Base-by-base conservation (phyloP, 2,329 filamentous ascomycete species). In the Cordyceps farinosa region DNA sequence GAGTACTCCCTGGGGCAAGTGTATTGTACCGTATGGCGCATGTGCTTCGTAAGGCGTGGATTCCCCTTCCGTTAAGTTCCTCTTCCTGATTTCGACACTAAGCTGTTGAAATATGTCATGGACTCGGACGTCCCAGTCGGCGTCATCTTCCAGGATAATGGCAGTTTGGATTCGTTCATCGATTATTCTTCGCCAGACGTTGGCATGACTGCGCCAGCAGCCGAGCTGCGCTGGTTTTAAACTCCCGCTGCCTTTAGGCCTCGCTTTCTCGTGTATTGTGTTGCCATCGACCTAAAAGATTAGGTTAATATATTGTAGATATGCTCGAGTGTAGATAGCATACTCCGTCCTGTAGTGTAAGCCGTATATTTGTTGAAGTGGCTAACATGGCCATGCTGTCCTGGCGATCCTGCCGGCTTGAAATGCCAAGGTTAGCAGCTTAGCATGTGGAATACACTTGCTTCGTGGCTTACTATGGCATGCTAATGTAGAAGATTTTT, bases 121-220 rank as follows among this genome's bases (percentile, higher is more conserved):
- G 6, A 56, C 17, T 45, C 29, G 13, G 15, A 56, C 40, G n/a
- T 56, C 53, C 53, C 53, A 56, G 29, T 56, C 53, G 22, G 29
- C 53, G 9, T 56, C 53, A 27, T 56, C 53, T 13, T 56, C 53
- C 8, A 47, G 17, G 5, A 54, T 54, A 9, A 54, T 34, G 30
- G 32, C 52, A 3, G 52, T 55, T 30, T 55, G 52, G 22, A 55
- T 36, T 11, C 27, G 1, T 36, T 55, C 13, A 9, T 55, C 52
- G 8, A 55, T 22, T 17, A 55, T 55, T 29, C 22, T n/a, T 8
- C 52, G 52, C 52, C 52, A 55, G 13, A 42, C 36, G 52, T 55
- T 55, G 22, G 52, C 52, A 42, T 55, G 52, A 17, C 52, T 42
- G 13, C 52, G 52, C 52, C 52, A 55, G 52, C 52, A 42, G 52